Evolutionary conservation across 495 filamentous ascomycete species (phyloP), one percentile per base, ranked within the genome.

Genomic region (Cercophora scortea): DNA sequence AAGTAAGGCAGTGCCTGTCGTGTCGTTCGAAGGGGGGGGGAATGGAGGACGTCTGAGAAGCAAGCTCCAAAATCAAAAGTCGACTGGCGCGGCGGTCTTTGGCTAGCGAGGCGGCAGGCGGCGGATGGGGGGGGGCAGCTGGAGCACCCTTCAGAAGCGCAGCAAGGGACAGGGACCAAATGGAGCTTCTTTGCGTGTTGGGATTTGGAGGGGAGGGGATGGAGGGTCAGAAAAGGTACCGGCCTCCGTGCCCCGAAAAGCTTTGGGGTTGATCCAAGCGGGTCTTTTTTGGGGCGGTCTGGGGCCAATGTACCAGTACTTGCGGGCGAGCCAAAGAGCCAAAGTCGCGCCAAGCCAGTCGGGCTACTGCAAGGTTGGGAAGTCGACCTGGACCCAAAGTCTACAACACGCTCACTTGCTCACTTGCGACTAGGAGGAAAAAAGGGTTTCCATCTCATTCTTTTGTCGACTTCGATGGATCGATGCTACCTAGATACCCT

Each of bases 231-330:
- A 40, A 48, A 48, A 40, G 46, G 46, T 48, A 48, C 55, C 42
- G 53, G 47, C 36, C 44, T 40, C 55, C 45, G 53, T 49, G 57
- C 49, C 50, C 55, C 62, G 54, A 63, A 62, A 68, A 65, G 19
- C 59, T 46, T 63, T 67, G 61, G 66, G 64, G 62, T 57, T 58
- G 53, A 51, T 42, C 54, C 49, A 61, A 62, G 57, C 57, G 61
- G 61, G 63, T 51, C 60, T 33, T 19, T 45, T n/a, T 18, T 25
- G 52, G 55, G 57, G 61, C 57, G 66, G 64, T 67, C 62, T 58
- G 49, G 51, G 32, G 32, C 18, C 19, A 41, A 66, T 47, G 66
- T 69, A 67, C 54, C 55, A 49, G 62, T 69, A 69, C 66, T 42
- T 64, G 39, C 38, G 32, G 49, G 38, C 25, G 5, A 25, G 25